These are phyloP conservation scores for Staphylotrichum tortipilum DNA, from an alignment of 495 filamentous ascomycete genomes.

Conservation along the genomic window DNA sequence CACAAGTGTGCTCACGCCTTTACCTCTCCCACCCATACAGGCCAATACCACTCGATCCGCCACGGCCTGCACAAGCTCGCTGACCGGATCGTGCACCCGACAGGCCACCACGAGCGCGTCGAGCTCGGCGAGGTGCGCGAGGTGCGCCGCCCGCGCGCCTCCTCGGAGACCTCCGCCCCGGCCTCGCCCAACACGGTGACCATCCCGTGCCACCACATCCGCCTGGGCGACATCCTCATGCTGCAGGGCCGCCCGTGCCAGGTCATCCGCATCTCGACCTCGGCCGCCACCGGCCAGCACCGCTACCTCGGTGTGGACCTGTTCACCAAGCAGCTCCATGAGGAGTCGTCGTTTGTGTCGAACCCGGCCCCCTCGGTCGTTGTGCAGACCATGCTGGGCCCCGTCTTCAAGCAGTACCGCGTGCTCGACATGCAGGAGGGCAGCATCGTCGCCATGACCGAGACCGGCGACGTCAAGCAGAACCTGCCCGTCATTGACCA, in stretches of 20 bases:
- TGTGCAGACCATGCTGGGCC: slow-evolving; percentile 98
- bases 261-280: slow-evolving; percentile 99
- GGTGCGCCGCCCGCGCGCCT: slow-evolving; percentile 19
- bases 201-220: slow-evolving; percentile 98
- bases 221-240: slow-evolving; percentile 96
- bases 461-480: slow-evolving; percentile 93
- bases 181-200: slow-evolving; percentile 86
- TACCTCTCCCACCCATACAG: no score
- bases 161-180: slow-evolving; percentile 27
- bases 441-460: slow-evolving; percentile 46
- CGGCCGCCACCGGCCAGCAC: slow-evolving; percentile 95
- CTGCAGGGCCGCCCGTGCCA: slow-evolving; percentile 99
- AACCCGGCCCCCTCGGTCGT: slow-evolving; percentile 93
- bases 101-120: slow-evolving; percentile 44
- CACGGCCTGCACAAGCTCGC: slow-evolving; percentile 68
- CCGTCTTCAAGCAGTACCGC: slow-evolving; percentile 99
- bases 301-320: slow-evolving; percentile 99
- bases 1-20: slow-evolving; percentile 23
- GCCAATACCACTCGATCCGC: slow-evolving; percentile 90
- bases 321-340: slow-evolving; percentile 97
- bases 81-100: slow-evolving; percentile 68
- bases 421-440: slow-evolving; percentile 95
- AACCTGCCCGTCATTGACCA: slow-evolving; percentile 87
- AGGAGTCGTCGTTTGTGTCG: slow-evolving; percentile 96
- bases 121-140: slow-evolving; percentile 45